Evolutionary conservation across 352 stramenopile genomes (phyloP), one percentile per base, ranked within the genome.

Genomic region (Phytophthora citrophthora): DNA sequence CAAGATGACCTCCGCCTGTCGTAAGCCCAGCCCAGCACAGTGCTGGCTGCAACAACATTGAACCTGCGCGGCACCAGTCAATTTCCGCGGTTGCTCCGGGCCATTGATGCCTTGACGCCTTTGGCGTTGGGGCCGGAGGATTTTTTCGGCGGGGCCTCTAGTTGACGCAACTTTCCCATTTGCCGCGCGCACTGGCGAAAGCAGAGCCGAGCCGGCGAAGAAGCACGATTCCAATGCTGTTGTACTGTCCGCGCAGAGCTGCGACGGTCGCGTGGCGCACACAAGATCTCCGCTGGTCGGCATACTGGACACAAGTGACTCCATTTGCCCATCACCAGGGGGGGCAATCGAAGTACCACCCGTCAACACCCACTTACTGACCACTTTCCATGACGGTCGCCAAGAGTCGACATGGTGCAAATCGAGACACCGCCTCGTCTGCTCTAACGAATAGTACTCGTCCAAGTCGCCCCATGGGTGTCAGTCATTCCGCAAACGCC

Each of bases 401-500:
- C 65, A 70, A 62, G 38, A 58, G 39, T 55, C 52, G 53, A 57
- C 40, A 27, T 7, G 23, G 15, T 5, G 2, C 31, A 34, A 23
- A 6, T 38, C 18, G 5, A 9, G 29, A 34, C 29, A 34, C 29
- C 9, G 36, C 11, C 51, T 29, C 34, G 29, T 63, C 40, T 54
- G 24, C 36, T 15, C 13, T 10, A 24, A 18, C 32, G 23, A 56
- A 66, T 72, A 69, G 57, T 62, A 76, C 56, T 66, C 48, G 68
- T n/a, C 47, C 44, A 39, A 5, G 49, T 40, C 8, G 18, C 43
- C 23, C n/a, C 27, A 46, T 32, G 59, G 18, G 5, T 54, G 55
- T 71, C 57, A 76, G 55, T 71, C 57, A 76, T 76, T 76, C 31
- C 36, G 9, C 43, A 72, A 76, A 40, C 39, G 20, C 34, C 50